A percentile compares a stretch with the other conserved stretches of the same genome.
Evolutionary conservation across 257 asterid genomes (phyloP).

Genomic region (Jaltomata sinuosa): DNA sequence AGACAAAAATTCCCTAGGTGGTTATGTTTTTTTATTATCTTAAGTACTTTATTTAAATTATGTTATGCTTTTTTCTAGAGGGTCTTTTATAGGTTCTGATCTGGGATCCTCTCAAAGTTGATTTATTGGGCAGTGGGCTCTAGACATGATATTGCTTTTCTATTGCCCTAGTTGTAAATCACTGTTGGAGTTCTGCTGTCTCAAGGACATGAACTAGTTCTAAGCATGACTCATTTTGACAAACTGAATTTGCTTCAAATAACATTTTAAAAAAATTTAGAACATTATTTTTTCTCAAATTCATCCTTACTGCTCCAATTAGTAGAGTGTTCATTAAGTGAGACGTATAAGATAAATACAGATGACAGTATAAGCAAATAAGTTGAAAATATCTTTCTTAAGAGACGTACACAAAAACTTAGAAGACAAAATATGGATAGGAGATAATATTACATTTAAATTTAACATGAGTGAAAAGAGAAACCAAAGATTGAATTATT

Average conservation of each 20-base stretch:
- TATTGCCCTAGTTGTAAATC: background rate
- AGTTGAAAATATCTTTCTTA: background rate
- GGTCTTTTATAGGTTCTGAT: background rate
- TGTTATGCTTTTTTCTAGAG: background rate
- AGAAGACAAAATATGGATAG: background rate
- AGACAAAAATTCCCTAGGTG: background rate
- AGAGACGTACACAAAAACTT: background rate
- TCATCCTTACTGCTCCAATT: background rate
- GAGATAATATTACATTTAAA: background rate
- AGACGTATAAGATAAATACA: background rate
- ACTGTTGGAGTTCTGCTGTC: background rate
- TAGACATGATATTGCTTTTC: background rate
- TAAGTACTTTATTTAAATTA: background rate
- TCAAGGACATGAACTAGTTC: background rate
- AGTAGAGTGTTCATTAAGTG: background rate
- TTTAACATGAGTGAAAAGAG: background rate
- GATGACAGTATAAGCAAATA: background rate
- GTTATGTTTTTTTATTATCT: background rate
- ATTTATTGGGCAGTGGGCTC: conserved; percentile 4
- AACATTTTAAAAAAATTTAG: background rate
- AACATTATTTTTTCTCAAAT: background rate
- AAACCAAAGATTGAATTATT: background rate
- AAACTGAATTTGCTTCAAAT: background rate
- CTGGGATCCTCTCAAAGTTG: conserved; percentile 5
- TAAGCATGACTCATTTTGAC: background rate